phyloP scores from a whole-genome alignment of 352 stramenopile genomes.

The Phytophthora meadii region DNA sequence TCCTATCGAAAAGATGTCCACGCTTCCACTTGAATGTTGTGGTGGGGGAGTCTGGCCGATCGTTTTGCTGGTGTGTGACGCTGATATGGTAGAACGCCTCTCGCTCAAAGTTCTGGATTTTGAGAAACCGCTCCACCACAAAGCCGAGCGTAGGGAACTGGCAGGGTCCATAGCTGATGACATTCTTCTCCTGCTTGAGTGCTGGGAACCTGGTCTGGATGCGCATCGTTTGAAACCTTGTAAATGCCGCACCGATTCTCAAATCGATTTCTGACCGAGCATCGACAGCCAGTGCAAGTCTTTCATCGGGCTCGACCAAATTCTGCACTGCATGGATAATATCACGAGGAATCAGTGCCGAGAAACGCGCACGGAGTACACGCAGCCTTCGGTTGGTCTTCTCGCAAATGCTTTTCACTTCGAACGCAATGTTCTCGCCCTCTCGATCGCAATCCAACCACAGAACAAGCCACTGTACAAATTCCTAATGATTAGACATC shows the following conservation, averaged over 20 bases:
- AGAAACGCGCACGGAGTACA: constrained; percentile 93
- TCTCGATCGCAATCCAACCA: constrained; percentile 99
- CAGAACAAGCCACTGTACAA: constrained; percentile 89
- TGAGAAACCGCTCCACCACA: constrained; percentile 93
- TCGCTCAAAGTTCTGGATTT: constrained; percentile 97
- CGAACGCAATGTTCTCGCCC: constrained; percentile 99
- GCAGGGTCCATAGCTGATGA: constrained; percentile 99
- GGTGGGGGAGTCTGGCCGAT: constrained; percentile 56
- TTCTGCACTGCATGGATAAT: constrained; percentile 91
- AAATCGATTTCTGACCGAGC: constrained; percentile 96
- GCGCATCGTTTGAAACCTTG: constrained; percentile 95
- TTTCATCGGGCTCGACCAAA: constrained; percentile 79
- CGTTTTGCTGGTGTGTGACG: constrained; percentile 75
- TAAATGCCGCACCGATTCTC: constrained; percentile 94
- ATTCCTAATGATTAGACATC: too few species aligned
- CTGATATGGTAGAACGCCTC: constrained; percentile 97
- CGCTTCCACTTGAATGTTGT: constrained; percentile 97
- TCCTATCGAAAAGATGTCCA: constrained; percentile 95
- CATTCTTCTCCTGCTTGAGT: constrained; percentile 75
- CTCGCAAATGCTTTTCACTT: constrained; percentile 93
- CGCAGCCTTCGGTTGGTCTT: constrained; percentile 72
- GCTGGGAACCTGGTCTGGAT: constrained; percentile 86
- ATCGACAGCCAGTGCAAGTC: constrained; percentile 86
- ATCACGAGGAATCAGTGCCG: constrained; percentile 92
- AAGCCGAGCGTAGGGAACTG: constrained; percentile 99